Conservation (phyloP, 192 early-diverging fungal species). For the Globomyces pollinis-pini region DNA sequence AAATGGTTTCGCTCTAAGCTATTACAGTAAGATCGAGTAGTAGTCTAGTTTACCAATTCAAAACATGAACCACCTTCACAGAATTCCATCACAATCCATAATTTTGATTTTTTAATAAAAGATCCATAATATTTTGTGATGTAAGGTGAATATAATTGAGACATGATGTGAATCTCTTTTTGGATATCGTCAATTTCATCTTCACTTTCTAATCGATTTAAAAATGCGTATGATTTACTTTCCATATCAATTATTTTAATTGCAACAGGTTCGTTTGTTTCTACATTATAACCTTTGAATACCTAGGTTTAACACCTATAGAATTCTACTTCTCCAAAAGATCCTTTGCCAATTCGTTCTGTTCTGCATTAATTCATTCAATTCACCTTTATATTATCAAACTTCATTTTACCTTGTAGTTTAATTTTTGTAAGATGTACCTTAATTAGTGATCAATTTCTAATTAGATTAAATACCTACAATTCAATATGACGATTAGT, state of each 20-base stretch:
- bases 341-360: conserved; percentile 38
- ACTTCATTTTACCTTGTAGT: no score
- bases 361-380: not conserved
- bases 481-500: not conserved
- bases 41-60: conserved; percentile 74
- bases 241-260: conserved; percentile 98
- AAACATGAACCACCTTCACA: conserved; percentile 91
- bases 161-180: conserved; percentile 91
- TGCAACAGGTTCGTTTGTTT: conserved; percentile 68
- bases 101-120: conserved; percentile 75
- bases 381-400: no score
- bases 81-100: conserved; percentile 99
- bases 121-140: conserved; percentile 90
- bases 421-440: no score
- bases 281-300: conserved; percentile 34
- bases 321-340: conserved; percentile 44
- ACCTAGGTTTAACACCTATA: conserved; percentile 5
- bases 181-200: conserved; percentile 99
- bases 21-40: not conserved
- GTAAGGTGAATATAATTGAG: conserved; percentile 81
- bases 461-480: not conserved
- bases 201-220: no score
- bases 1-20: conserved; percentile 83
- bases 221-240: conserved; percentile 10
- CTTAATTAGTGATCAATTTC: no score